Conservation (phyloP, 2,329 filamentous ascomycete genomes). For the Paracamarosporium sp. region DNA sequence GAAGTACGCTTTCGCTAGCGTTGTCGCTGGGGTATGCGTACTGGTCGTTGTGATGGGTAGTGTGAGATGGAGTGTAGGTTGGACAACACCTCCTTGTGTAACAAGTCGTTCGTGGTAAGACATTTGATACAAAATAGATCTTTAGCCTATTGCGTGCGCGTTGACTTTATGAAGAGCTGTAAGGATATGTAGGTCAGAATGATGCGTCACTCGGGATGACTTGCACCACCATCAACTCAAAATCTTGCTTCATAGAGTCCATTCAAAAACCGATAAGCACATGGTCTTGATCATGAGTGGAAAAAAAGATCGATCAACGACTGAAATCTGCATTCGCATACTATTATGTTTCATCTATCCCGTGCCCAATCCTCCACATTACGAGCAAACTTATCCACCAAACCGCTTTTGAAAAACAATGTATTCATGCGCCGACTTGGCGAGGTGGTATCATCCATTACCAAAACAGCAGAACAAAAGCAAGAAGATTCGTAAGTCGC, state of each 20-base stretch:
- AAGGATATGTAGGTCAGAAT: too few species aligned
- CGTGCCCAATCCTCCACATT: conserved; percentile 19
- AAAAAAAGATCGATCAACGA: neutral
- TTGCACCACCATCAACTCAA: too few species aligned
- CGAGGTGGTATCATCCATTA: conserved; percentile 42
- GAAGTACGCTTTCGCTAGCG: conserved; percentile 69
- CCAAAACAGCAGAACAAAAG: conserved; percentile 23
- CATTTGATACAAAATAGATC: neutral
- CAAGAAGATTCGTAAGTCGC: conserved; percentile 26
- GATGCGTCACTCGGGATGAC: too few species aligned
- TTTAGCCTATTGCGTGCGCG: neutral
- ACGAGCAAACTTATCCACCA: conserved; percentile 8
- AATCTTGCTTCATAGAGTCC: too few species aligned
- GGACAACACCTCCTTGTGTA: conserved; percentile 41
- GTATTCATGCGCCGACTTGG: conserved; percentile 25
- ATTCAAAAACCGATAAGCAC: too few species aligned
- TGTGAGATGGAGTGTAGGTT: conserved; percentile 69
- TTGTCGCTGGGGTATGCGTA: conserved; percentile 63
- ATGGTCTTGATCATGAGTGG: too few species aligned
- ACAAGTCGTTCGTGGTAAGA: conserved; percentile 1
- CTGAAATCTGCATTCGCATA: neutral
- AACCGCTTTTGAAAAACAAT: conserved; percentile 13
- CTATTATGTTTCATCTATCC: neutral
- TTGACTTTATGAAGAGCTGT: too few species aligned
- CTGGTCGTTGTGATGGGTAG: conserved; percentile 78